Conservation (phyloP, 2,329 filamentous ascomycete species). For the Thielaviopsis euricoi region DNA sequence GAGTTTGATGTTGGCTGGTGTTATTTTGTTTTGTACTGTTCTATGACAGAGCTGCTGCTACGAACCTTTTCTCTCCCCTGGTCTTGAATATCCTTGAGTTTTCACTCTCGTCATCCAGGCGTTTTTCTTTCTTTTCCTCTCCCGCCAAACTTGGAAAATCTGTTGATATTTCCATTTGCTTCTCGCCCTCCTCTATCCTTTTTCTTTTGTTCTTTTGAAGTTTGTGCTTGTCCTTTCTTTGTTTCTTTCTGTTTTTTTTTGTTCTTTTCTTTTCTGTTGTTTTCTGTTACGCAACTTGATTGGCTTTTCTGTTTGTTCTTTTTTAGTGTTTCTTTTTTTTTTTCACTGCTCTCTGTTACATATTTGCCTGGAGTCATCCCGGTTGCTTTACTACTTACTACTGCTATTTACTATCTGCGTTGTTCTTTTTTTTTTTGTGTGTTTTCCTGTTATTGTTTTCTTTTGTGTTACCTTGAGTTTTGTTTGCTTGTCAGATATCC, state of each 20-base stretch:
- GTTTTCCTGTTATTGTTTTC: not conserved
- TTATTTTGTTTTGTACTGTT: constrained; percentile 9
- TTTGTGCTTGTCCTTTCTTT: no score
- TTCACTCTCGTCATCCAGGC: not conserved
- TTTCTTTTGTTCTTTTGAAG: not conserved
- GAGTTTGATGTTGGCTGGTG: constrained; percentile 2
- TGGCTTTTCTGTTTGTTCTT: constrained; percentile 11
- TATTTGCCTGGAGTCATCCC: constrained; percentile 11
- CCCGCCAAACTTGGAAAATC: no score
- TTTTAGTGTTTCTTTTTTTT: constrained; percentile 11
- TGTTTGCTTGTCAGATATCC: not conserved
- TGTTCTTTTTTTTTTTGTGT: constrained; percentile 1
- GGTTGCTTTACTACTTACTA: constrained; percentile 10
- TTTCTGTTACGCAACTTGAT: not conserved
- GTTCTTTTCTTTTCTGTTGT: not conserved
- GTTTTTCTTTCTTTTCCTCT: not conserved
- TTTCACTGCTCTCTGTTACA: constrained; percentile 12
- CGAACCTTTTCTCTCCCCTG: not conserved
- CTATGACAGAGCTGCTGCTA: not conserved
- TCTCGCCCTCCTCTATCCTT: not conserved
- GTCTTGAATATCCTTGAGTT: not conserved
- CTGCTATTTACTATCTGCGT: not conserved
- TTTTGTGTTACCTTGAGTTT: not conserved
- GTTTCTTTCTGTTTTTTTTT: not conserved
- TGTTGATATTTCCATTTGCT: not conserved